Percentiles rank a stretch among this genome's conserved stretches.
phyloP scores from a whole-genome alignment of 306 rosid genomes.

The Prunus mume region DNA sequence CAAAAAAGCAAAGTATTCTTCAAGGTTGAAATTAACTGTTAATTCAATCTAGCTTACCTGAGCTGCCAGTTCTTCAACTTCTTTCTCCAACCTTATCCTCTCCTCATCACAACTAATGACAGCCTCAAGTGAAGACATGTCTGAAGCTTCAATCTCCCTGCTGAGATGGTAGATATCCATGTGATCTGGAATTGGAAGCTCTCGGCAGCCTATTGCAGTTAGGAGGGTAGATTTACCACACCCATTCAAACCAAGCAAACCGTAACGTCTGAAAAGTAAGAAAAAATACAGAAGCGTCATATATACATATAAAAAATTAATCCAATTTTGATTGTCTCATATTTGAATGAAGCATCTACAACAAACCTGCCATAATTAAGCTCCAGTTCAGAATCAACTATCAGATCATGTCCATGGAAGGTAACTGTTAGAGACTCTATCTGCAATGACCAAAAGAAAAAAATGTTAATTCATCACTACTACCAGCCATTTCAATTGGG shows the following conservation, averaged over 20 bases:
- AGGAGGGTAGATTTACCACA: constrained; percentile 96
- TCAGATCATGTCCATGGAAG: constrained; percentile 91
- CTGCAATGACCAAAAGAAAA: constrained; percentile 41
- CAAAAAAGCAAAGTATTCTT: background rate
- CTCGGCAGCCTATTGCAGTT: constrained; percentile 73
- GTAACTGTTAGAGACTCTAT: constrained; percentile 93
- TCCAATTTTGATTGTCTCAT: background rate
- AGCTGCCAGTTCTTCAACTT: constrained; percentile 75
- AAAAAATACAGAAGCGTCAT: background rate
- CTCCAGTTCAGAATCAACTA: constrained; percentile 92
- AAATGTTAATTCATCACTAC: constrained; percentile 5
- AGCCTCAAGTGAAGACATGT: constrained; percentile 90
- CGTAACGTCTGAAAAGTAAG: constrained; percentile 65
- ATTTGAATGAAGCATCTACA: background rate
- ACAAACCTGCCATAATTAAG: constrained; percentile 91
- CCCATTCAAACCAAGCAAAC: constrained; percentile 93
- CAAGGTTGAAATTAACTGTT: background rate
- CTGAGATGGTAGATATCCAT: constrained; percentile 92
- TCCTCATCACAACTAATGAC: constrained; percentile 94
- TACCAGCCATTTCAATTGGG: background rate
- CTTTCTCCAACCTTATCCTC: constrained; percentile 81
- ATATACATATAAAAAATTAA: background rate
- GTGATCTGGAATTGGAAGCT: constrained; percentile 96
- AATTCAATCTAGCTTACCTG: constrained; percentile 49
- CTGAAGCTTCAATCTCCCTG: constrained; percentile 96